Evolutionary conservation across 2,329 filamentous ascomycete genomes (phyloP).

Genomic region (Ceratocystiopsis minuta): DNA sequence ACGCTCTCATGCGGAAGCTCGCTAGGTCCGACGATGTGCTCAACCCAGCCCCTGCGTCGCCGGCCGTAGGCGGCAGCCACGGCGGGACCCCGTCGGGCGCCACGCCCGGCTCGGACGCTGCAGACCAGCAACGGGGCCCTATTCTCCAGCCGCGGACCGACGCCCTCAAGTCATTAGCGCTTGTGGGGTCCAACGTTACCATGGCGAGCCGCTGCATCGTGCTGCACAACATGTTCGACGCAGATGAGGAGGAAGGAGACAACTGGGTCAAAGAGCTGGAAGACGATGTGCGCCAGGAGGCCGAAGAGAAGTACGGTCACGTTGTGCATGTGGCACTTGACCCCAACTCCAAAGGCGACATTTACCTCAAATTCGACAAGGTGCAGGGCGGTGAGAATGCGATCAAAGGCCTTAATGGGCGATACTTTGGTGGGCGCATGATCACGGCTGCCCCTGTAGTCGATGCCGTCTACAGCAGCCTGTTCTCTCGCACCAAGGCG

Average conservation of each 20-base stretch:
- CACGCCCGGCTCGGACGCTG: slow-evolving; percentile 15
- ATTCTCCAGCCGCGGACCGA: slow-evolving; percentile 64
- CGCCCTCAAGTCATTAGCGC: slow-evolving; percentile 37
- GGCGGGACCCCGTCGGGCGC: neutral
- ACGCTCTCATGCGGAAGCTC: slow-evolving; percentile 96
- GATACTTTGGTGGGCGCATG: slow-evolving; percentile 83
- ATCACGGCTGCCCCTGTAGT: slow-evolving; percentile 93
- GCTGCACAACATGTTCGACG: slow-evolving; percentile 89
- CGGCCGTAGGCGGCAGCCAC: neutral
- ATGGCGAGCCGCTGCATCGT: slow-evolving; percentile 88
- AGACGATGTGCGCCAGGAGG: slow-evolving; percentile 82
- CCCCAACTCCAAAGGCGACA: slow-evolving; percentile 83
- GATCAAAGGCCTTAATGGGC: slow-evolving; percentile 91
- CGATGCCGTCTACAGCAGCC: slow-evolving; percentile 95
- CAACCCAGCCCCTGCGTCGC: neutral
- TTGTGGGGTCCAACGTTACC: slow-evolving; percentile 65
- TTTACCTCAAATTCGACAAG: slow-evolving; percentile 96
- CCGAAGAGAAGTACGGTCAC: slow-evolving; percentile 86
- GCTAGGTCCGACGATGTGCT: slow-evolving; percentile 69
- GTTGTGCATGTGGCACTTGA: slow-evolving; percentile 95
- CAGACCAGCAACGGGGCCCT: slow-evolving; percentile 48
- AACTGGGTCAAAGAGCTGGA: slow-evolving; percentile 85
- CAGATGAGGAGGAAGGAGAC: slow-evolving; percentile 76
- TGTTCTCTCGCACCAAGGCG: slow-evolving; percentile 73
- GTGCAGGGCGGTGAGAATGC: slow-evolving; percentile 92